These are phyloP conservation scores for Metarhizium guizhouense DNA, from an alignment of 2,329 filamentous ascomycete species.

Conservation along the genomic window DNA sequence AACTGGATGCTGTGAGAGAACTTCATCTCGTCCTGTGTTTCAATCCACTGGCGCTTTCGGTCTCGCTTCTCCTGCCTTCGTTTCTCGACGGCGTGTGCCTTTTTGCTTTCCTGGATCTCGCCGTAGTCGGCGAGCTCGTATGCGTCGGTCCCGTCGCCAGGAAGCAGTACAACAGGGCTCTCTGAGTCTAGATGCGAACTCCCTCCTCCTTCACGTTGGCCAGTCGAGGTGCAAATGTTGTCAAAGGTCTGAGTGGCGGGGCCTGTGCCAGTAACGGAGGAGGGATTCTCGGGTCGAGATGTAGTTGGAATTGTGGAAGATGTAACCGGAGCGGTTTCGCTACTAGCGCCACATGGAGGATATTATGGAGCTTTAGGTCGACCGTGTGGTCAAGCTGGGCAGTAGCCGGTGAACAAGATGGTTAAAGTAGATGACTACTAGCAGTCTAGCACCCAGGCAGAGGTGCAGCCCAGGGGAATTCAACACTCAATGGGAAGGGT, in stretches of 20 bases:
- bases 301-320: constrained; percentile 26
- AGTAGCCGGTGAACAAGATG: background rate
- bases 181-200: constrained; percentile 10
- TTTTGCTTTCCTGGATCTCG: constrained; percentile 19
- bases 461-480: no score
- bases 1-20: constrained; percentile 99
- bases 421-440: background rate
- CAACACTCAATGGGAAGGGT: no score
- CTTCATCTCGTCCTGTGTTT: constrained; percentile 86
- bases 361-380: constrained; percentile 1
- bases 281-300: constrained; percentile 24
- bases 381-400: background rate
- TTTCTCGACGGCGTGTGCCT: constrained; percentile 21
- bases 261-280: constrained; percentile 26
- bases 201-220: constrained; percentile 27
- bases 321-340: background rate
- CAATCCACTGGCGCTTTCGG: constrained; percentile 61
- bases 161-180: constrained; percentile 1
- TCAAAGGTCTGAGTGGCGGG: constrained; percentile 11
- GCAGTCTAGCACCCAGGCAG: no score
- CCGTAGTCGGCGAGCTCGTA: constrained; percentile 36
- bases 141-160: constrained; percentile 10
- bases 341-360: constrained; percentile 1
- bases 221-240: constrained; percentile 14
- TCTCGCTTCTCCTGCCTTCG: constrained; percentile 36